Evolutionary conservation across 2,329 filamentous ascomycete genomes (phyloP), one percentile per base, ranked within the genome.

Genomic region (Neofusicoccum laricinum): DNA sequence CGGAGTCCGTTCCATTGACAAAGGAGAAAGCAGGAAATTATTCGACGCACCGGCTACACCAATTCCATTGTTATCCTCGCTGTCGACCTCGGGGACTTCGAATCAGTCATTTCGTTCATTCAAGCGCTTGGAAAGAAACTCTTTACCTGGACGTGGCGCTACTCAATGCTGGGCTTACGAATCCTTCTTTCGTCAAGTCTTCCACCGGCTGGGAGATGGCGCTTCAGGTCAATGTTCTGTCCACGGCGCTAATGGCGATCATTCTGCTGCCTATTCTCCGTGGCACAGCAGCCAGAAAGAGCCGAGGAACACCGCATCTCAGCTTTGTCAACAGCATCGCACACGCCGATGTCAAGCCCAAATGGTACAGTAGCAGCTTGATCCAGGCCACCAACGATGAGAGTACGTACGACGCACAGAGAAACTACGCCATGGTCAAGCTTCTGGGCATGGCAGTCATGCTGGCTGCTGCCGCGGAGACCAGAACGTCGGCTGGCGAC

Each of bases 1-100:
- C 11, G 81, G 78, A 2, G 78, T 80, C 36, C 78, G 82, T 21
- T 58, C 41, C 36, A 12, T 64, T n/a, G 40, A 61, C 10, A 76
- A 77, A 11, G 80, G 80, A 3, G 70, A 79, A 69, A 73, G 21
- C 82, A 82, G 46, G 75, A 82, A 67, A 73, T 71, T 0, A 81
- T 81, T n/a, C 51, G 69, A 11, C 46, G 19, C 7, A 84, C 55
- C 74, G 68, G 1, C 34, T n/a, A 17, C n/a, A 38, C n/a, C 50
- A 68, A 71, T 19, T 73, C 77, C 3, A 69, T 82, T 36, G 73
- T 80, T 66, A 80, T 82, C 14, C 82, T 81, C 80, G 69, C 71
- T 2, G 70, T 84, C 2, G 80, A 83, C 68, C 74, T 83, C 40
- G 64, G 68, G 4, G 75, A 70, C 19, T 81, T 78, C 61, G 69